phyloP scores from a whole-genome alignment of 225 moss, liverwort and hornwort genomes.

The Physcomitrium patens region DNA sequence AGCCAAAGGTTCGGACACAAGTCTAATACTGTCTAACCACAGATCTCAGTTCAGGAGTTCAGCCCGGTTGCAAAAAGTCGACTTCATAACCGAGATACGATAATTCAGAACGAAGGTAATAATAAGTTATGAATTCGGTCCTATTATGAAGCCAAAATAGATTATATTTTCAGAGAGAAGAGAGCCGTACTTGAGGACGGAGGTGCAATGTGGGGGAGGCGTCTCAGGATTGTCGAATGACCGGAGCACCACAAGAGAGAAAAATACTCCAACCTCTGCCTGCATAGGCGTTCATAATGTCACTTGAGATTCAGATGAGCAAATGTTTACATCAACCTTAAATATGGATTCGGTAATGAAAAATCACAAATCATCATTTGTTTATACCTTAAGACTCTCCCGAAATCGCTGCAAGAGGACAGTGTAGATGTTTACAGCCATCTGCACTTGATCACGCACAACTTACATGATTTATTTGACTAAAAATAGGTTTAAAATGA shows the following conservation, averaged over 20 bases:
- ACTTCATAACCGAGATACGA: not conserved
- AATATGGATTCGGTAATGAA: not conserved
- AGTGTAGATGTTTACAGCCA: slow-evolving; percentile 76
- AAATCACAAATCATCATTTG: not conserved
- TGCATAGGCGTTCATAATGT: slow-evolving; percentile 36
- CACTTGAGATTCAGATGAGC: slow-evolving; percentile 3
- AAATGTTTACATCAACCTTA: not conserved
- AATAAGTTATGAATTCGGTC: slow-evolving; percentile 1
- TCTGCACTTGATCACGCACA: slow-evolving; percentile 50
- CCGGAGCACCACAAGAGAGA: slow-evolving; percentile 82
- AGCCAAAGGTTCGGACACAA: slow-evolving; percentile 8
- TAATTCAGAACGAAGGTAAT: not conserved
- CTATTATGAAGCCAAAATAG: not conserved
- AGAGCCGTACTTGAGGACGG: slow-evolving; percentile 68
- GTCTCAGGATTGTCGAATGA: slow-evolving; percentile 73
- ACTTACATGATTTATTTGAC: not conserved
- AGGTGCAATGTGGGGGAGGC: slow-evolving; percentile 71
- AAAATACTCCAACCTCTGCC: slow-evolving; percentile 91
- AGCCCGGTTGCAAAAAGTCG: slow-evolving; percentile 7
- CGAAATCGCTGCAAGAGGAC: slow-evolving; percentile 79
- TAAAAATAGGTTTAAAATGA: not conserved
- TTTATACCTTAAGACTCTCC: slow-evolving; percentile 84
- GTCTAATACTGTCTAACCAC: not conserved
- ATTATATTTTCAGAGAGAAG: slow-evolving; percentile 16
- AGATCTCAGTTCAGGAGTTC: slow-evolving; percentile 9